Percentiles rank a stretch among this genome's conserved stretches.
phyloP scores from a whole-genome alignment of 2,329 filamentous ascomycete genomes.

The Botrytis aclada region DNA sequence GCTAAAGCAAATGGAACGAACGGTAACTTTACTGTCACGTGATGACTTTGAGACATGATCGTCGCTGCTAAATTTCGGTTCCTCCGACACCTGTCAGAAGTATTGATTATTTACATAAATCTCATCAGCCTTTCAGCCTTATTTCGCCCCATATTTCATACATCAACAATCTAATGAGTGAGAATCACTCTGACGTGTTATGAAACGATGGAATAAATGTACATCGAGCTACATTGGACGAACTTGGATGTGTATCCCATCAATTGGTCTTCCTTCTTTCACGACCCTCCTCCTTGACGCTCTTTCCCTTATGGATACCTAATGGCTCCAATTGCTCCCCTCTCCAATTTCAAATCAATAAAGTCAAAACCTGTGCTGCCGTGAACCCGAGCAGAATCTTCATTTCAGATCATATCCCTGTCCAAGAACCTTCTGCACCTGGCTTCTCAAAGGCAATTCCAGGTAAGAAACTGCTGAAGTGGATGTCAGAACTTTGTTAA shows the following conservation, averaged over 20 bases:
- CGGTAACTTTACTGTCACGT: background rate
- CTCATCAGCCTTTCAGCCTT: slow-evolving; percentile 5
- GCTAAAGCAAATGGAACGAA: background rate
- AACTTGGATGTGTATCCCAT: background rate
- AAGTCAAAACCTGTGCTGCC: background rate
- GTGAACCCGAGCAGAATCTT: background rate
- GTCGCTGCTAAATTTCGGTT: background rate
- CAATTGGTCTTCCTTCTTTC: background rate
- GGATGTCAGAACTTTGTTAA: background rate
- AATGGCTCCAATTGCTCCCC: background rate
- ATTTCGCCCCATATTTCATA: background rate
- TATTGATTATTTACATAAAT: background rate
- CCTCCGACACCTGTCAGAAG: background rate
- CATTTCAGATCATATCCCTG: background rate
- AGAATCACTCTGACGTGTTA: background rate
- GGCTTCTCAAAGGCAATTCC: background rate
- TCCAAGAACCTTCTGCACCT: background rate
- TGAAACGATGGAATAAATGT: background rate
- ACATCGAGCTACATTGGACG: background rate
- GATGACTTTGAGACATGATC: background rate
- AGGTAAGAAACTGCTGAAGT: background rate
- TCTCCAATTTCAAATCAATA: background rate
- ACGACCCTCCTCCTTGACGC: background rate
- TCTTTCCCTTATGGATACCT: background rate
- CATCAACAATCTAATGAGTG: background rate